Evolutionary conservation across 495 filamentous ascomycete genomes (phyloP).

Genomic region (Penicillium lividum): DNA sequence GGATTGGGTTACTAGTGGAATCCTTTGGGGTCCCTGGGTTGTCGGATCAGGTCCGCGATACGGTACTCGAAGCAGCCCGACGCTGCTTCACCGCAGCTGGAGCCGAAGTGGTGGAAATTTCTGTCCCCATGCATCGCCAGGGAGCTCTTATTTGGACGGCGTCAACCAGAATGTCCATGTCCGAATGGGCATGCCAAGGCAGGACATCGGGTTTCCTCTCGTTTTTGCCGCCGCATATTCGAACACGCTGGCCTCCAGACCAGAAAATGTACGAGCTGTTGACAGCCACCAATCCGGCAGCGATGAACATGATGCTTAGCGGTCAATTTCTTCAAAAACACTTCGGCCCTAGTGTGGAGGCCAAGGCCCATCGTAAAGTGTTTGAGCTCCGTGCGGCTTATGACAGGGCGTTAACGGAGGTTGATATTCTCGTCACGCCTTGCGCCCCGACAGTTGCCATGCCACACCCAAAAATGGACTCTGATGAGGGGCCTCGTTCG

Average conservation of each 20-base stretch:
- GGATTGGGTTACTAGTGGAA: conserved; percentile 51
- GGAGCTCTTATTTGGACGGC: conserved; percentile 51
- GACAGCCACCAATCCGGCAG: conserved; percentile 32
- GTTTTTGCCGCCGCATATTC: conserved; percentile 24
- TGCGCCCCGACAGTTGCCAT: conserved; percentile 44
- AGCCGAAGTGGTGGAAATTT: conserved; percentile 49
- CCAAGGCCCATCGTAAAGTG: conserved; percentile 44
- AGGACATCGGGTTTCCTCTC: conserved; percentile 34
- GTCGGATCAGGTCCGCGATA: conserved; percentile 40
- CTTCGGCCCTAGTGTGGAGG: conserved; percentile 28
- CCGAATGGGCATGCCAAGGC: conserved; percentile 29
- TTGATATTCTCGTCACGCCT: conserved; percentile 50
- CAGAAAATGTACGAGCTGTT: conserved; percentile 36
- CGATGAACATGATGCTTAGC: conserved; percentile 35
- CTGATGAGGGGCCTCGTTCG: conserved; percentile 3
- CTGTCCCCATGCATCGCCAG: conserved; percentile 50
- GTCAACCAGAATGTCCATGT: conserved; percentile 36
- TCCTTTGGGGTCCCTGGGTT: conserved; percentile 43
- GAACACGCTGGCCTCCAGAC: conserved; percentile 26
- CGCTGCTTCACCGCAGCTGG: conserved; percentile 45
- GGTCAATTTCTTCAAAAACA: conserved; percentile 28
- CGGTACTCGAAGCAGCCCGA: conserved; percentile 40
- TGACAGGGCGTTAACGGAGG: conserved; percentile 37
- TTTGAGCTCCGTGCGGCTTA: conserved; percentile 48
- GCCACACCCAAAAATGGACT: conserved; percentile 24